Evolutionary conservation across 192 early-diverging fungal genomes (phyloP).

Genomic region (Backusella psychrophila): DNA sequence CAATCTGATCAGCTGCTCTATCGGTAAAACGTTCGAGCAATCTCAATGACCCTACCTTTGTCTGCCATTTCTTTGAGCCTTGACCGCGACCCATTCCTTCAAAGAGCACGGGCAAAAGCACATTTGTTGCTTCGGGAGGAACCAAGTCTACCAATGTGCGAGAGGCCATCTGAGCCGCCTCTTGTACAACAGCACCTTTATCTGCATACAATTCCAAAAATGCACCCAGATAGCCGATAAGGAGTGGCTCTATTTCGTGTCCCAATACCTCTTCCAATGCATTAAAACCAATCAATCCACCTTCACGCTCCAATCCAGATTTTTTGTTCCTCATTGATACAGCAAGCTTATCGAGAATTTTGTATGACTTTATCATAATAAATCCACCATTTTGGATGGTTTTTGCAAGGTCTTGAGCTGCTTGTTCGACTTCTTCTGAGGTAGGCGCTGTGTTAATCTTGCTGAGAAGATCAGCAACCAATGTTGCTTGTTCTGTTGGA

Average conservation of each 20-base stretch:
- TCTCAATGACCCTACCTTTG: slow-evolving; percentile 56
- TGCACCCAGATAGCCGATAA: slow-evolving; percentile 55
- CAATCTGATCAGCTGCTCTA: slow-evolving; percentile 47
- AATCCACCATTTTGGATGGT: slow-evolving; percentile 48
- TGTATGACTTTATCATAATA: slow-evolving; percentile 53
- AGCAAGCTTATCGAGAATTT: slow-evolving; percentile 55
- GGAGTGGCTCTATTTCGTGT: slow-evolving; percentile 58
- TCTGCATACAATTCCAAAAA: slow-evolving; percentile 59
- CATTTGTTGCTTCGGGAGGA: slow-evolving; percentile 43
- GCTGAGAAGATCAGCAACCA: slow-evolving; percentile 35
- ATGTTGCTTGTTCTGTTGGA: slow-evolving; percentile 15
- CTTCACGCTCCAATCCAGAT: slow-evolving; percentile 57
- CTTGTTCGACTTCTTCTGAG: slow-evolving; percentile 49
- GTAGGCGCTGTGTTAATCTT: slow-evolving; percentile 49
- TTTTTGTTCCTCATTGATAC: slow-evolving; percentile 67
- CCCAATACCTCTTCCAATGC: slow-evolving; percentile 60
- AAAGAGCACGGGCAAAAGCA: slow-evolving; percentile 61
- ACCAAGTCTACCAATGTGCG: slow-evolving; percentile 37
- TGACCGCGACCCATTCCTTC: slow-evolving; percentile 43
- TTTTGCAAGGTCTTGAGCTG: slow-evolving; percentile 46
- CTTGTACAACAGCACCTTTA: slow-evolving; percentile 48
- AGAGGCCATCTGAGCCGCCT: slow-evolving; percentile 44
- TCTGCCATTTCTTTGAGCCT: slow-evolving; percentile 77
- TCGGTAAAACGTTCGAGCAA: slow-evolving; percentile 41
- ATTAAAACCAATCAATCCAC: slow-evolving; percentile 60